Percentiles rank a stretch among this genome's conserved stretches.
Evolutionary conservation across 2,329 filamentous ascomycete species (phyloP).

Genomic region (Aspergillus candidus): DNA sequence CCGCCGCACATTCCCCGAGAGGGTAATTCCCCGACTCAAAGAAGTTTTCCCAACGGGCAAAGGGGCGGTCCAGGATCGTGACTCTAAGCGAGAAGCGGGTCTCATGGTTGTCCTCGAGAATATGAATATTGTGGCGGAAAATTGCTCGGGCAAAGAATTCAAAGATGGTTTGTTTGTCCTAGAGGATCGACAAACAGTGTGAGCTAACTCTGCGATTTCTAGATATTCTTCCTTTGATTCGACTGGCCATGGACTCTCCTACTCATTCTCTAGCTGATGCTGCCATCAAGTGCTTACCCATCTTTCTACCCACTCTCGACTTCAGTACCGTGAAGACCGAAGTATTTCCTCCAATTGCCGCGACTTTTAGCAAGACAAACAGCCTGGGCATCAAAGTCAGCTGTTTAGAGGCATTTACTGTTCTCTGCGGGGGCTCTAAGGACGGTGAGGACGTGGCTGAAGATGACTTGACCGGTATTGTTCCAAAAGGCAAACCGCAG

Average conservation of each 20-base stretch:
- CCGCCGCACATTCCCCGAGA: slow-evolving; percentile 73
- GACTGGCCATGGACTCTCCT: slow-evolving; percentile 76
- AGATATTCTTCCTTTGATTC: slow-evolving; percentile 84
- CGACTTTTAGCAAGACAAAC: slow-evolving; percentile 86
- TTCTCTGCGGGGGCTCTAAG: slow-evolving; percentile 73
- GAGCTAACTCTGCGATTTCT: slow-evolving; percentile 9
- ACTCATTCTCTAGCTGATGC: slow-evolving; percentile 87
- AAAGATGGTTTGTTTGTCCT: slow-evolving; percentile 66
- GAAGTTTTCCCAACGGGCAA: slow-evolving; percentile 65
- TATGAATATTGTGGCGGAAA: slow-evolving; percentile 66
- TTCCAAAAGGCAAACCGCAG: slow-evolving; percentile 47
- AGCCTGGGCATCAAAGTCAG: slow-evolving; percentile 93
- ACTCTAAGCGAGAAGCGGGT: slow-evolving; percentile 77
- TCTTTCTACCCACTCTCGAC: slow-evolving; percentile 81
- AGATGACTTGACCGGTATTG: slow-evolving; percentile 71
- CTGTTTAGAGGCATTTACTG: slow-evolving; percentile 81
- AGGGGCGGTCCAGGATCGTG: slow-evolving; percentile 58
- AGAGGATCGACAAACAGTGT: background rate
- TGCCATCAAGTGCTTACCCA: slow-evolving; percentile 68
- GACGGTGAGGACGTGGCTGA: slow-evolving; percentile 42
- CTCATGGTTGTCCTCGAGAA: slow-evolving; percentile 88
- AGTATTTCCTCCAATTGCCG: slow-evolving; percentile 83
- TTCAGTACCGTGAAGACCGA: slow-evolving; percentile 97
- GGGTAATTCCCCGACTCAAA: slow-evolving; percentile 75
- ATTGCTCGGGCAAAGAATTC: slow-evolving; percentile 85